Conservation (phyloP, 495 filamentous ascomycete species). For the Aspergillus biplanus region DNA sequence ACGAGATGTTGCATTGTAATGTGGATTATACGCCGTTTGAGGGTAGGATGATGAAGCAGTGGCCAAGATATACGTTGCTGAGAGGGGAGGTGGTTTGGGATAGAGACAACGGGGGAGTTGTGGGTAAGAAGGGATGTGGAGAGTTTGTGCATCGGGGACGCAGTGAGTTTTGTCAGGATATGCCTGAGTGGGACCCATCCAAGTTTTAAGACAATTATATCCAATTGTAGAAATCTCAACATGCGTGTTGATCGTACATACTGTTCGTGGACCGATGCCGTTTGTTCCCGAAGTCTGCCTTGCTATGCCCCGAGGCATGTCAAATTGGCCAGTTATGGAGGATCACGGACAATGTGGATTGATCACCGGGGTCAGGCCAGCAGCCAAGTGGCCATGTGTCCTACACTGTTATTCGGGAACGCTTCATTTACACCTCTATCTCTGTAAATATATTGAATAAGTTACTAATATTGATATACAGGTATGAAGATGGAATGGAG, state of each 20-base stretch:
- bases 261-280: no score
- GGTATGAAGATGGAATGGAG: not conserved
- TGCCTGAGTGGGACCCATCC: slow-evolving; percentile 5
- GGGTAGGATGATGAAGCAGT: slow-evolving; percentile 56
- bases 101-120: slow-evolving; percentile 50
- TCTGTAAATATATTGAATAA: no score
- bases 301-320: no score
- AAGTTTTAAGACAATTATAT: not conserved
- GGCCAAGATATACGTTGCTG: slow-evolving; percentile 63
- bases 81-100: slow-evolving; percentile 63
- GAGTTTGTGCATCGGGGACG: slow-evolving; percentile 52
- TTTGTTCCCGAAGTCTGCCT: no score
- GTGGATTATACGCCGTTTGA: slow-evolving; percentile 66
- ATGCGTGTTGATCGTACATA: no score
- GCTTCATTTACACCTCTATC: not conserved
- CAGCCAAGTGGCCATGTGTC: not conserved
- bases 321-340: no score
- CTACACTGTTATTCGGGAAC: not conserved
- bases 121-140: slow-evolving; percentile 55
- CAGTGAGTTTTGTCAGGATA: slow-evolving; percentile 7
- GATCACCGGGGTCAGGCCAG: no score
- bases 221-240: no score
- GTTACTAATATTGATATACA: not conserved
- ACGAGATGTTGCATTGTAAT: slow-evolving; percentile 59
- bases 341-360: not conserved